Percentiles rank a stretch among this genome's conserved stretches.
These are phyloP conservation scores for Dictyostelium purpureum DNA, from an alignment of 78 protist species.

Conservation along the genomic window DNA sequence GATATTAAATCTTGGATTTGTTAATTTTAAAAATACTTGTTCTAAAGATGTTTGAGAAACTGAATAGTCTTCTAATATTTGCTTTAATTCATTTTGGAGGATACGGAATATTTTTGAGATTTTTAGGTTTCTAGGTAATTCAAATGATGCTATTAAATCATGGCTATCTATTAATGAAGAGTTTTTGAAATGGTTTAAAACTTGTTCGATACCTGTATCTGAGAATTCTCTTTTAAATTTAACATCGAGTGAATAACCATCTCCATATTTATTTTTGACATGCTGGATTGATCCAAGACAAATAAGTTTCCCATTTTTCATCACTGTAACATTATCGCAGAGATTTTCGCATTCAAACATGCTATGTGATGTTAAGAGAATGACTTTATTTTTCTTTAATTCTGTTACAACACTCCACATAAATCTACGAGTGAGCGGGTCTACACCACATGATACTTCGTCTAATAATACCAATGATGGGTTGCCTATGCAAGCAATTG, in stretches of 20 bases:
- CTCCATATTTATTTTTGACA: conserved; percentile 1
- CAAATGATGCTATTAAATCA: conserved; percentile 18
- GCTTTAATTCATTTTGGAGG: not conserved
- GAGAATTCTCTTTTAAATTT: not conserved
- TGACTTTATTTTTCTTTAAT: not conserved
- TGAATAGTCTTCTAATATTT: conserved; percentile 7
- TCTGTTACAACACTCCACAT: conserved; percentile 73
- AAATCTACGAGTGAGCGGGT: conserved; percentile 58
- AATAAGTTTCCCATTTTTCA: conserved; percentile 70
- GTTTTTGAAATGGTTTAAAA: not conserved
- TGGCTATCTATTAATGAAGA: not conserved
- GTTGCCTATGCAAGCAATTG: not conserved
- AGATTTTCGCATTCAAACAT: conserved; percentile 81
- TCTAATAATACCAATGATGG: conserved; percentile 75
- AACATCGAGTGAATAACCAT: conserved; percentile 35
- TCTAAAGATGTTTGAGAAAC: conserved; percentile 29
- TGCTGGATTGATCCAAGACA: conserved; percentile 78
- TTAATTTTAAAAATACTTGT: conserved; percentile 25
- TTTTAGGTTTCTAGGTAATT: not conserved
- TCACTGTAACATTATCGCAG: not conserved
- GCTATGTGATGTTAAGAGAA: conserved; percentile 87
- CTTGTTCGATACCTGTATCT: conserved; percentile 10
- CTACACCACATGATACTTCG: conserved; percentile 85
- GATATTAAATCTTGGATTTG: no score
- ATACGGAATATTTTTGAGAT: not conserved